Base-by-base conservation (phyloP, 2,329 filamentous ascomycete genomes). In the Colletotrichum godetiae region DNA sequence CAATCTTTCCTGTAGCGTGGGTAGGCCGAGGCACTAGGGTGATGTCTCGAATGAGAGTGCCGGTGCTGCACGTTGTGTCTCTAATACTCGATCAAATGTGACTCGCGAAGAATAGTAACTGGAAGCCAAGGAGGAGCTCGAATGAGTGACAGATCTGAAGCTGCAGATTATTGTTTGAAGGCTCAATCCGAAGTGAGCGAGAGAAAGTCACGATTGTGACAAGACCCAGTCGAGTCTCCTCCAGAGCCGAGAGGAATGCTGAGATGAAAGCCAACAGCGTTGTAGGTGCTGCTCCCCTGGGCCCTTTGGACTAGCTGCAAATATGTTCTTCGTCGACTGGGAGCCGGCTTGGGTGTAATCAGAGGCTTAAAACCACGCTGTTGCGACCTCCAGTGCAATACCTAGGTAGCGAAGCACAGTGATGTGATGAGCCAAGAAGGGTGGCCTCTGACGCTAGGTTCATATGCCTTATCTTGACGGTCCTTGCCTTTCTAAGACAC, bases 381-480 rank as follows among this genome's bases (percentile, higher is more conserved):
- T 64, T 24, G 12, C 46, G 29, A 31, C 13, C 49, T 57, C 61
- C 46, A 56, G 49, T 29, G 37, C 42, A 35, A 15, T 11, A n/a
- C n/a, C n/a, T n/a, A 46, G 49, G 35, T 55, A 24, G 42, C 35
- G 46, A 52, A 62, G 58, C 27, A 33, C 19, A 8, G 15, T 19
- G 56, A 73, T 19, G 13, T 56, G 55, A 33, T 65, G 56, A 61
- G 71, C 35, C 56, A 35, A 56, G 37, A 4, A 27, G 29, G 37
- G 60, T 46, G 46, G 60, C 42, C 56, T 61, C 46, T 37, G 37
- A n/a, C 49, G 52, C 71, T 71, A 59, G 67, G 70, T 61, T 66
- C 69, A 70, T 49, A 49, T 61, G 71, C 55, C 60, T 70, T 73
- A 65, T 70, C 70, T 70, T 24, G 67, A 66, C 46, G 37, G 53